These are phyloP conservation scores for Aspergillus bridgeri DNA, from an alignment of 495 filamentous ascomycete species.

Conservation along the genomic window DNA sequence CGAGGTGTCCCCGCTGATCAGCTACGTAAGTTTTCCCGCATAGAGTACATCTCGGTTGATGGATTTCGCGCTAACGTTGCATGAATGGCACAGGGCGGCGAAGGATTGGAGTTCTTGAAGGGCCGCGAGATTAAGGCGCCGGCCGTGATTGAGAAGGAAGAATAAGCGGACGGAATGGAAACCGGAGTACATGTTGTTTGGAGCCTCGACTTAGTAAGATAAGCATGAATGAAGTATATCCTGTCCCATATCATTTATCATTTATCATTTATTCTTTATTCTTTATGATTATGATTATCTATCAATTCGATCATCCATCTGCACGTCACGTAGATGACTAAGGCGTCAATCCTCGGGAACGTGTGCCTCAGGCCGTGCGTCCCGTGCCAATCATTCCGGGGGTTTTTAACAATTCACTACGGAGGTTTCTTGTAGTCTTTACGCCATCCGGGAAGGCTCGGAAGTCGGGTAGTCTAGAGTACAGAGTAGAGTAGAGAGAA, in stretches of 20 bases:
- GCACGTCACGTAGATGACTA: not conserved
- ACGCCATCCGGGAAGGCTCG: slow-evolving; percentile 42
- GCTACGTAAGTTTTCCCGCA: slow-evolving; percentile 73
- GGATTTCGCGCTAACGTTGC: slow-evolving; percentile 8
- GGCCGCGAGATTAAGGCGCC: slow-evolving; percentile 72
- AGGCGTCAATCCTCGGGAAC: slow-evolving; percentile 7
- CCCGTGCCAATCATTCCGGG: slow-evolving; percentile 1
- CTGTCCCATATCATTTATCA: too few relatives aligned
- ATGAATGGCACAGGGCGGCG: slow-evolving; percentile 63
- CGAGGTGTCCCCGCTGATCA: slow-evolving; percentile 89
- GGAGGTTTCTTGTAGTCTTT: too few relatives aligned
- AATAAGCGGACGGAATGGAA: slow-evolving; percentile 25
- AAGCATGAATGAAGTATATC: not conserved
- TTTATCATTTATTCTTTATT: too few relatives aligned
- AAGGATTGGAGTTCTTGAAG: slow-evolving; percentile 77
- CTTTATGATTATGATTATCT: too few relatives aligned
- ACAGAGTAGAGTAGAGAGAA: not conserved
- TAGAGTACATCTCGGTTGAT: slow-evolving; percentile 7
- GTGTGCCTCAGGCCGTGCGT: slow-evolving; percentile 14
- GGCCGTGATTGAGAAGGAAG: slow-evolving; percentile 72
- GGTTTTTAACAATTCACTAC: slow-evolving; percentile 8
- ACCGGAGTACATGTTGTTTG: not conserved
- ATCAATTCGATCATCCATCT: too few relatives aligned
- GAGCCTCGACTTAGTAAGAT: not conserved
- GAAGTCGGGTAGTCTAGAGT: not conserved